Conservation (phyloP, 2,329 filamentous ascomycete genomes). For the Aureobasidium musti region DNA sequence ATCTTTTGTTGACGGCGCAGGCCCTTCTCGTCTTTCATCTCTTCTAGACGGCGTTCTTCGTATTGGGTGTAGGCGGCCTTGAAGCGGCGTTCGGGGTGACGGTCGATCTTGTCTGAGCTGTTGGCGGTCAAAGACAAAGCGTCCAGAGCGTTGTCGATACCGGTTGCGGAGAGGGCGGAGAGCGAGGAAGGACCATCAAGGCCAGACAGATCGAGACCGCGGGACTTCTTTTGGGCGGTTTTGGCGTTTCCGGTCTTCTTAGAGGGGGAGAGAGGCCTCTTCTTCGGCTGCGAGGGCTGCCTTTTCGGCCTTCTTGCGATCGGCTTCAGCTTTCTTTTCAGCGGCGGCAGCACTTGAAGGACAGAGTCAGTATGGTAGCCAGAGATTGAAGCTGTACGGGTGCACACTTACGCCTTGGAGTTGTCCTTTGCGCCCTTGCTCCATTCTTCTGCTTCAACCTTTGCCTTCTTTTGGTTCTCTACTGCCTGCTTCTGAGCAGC, state of each 20-base stretch:
- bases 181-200: slow-evolving; percentile 63
- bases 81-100: slow-evolving; percentile 83
- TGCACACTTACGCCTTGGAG: slow-evolving; percentile 74
- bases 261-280: slow-evolving; percentile 65
- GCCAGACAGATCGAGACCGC: slow-evolving; percentile 72
- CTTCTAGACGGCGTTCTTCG: slow-evolving; percentile 75
- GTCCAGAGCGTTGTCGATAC: slow-evolving; percentile 92
- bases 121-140: slow-evolving; percentile 70
- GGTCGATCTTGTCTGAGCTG: slow-evolving; percentile 69
- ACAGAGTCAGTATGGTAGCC: background rate
- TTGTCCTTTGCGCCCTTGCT: slow-evolving; percentile 79
- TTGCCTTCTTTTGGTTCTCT: slow-evolving; percentile 65
- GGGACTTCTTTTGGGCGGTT: slow-evolving; percentile 60
- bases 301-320: slow-evolving; percentile 88
- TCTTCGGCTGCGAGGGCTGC: slow-evolving; percentile 82
- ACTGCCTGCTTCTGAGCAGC: slow-evolving; percentile 77
- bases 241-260: slow-evolving; percentile 68
- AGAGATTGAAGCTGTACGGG: background rate
- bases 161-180: slow-evolving; percentile 71
- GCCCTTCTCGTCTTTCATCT: slow-evolving; percentile 84
- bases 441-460: slow-evolving; percentile 76
- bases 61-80: slow-evolving; percentile 82
- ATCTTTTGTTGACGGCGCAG: slow-evolving; percentile 81
- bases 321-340: slow-evolving; percentile 77
- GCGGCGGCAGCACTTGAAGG: slow-evolving; percentile 74